Conservation (phyloP, 345 rosid genomes). For the Linum tenue region DNA sequence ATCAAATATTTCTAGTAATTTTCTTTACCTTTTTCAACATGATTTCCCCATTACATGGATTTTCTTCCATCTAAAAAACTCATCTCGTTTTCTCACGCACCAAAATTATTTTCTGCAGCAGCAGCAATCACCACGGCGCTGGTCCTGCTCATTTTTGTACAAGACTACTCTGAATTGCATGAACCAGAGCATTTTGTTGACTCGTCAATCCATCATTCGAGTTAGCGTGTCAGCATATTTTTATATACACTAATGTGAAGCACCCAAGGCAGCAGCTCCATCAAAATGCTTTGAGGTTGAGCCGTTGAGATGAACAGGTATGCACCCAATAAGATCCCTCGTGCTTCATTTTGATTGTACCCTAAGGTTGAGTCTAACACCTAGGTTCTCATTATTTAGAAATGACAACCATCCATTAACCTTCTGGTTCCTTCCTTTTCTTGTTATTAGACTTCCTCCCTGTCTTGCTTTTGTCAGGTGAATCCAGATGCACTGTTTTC, state of each 20-base stretch:
- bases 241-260: conserved; percentile 19
- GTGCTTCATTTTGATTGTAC: not conserved
- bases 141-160: conserved; percentile 17
- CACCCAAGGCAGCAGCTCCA: conserved; percentile 8
- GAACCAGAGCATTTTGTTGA: conserved; percentile 4
- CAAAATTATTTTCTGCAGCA: conserved; percentile 14
- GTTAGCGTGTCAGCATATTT: conserved; percentile 25
- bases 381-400: not conserved
- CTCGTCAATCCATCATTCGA: conserved; percentile 21
- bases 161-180: conserved; percentile 16
- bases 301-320: no score
- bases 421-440: conserved; percentile 85
- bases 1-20: conserved; percentile 27
- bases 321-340: not conserved
- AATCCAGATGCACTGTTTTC: conserved; percentile 34
- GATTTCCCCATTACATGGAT: conserved; percentile 15
- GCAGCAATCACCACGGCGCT: conserved; percentile 24
- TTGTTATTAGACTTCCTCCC: conserved; percentile 53
- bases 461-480: conserved; percentile 46
- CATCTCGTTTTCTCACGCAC: conserved; percentile 12
- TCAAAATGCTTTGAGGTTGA: not conserved
- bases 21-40: conserved; percentile 17
- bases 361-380: not conserved
- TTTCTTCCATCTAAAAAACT: conserved; percentile 9
- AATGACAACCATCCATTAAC: conserved; percentile 3